phyloP scores from a whole-genome alignment of 2,329 filamentous ascomycete species.

The Venturiaceae sp. region DNA sequence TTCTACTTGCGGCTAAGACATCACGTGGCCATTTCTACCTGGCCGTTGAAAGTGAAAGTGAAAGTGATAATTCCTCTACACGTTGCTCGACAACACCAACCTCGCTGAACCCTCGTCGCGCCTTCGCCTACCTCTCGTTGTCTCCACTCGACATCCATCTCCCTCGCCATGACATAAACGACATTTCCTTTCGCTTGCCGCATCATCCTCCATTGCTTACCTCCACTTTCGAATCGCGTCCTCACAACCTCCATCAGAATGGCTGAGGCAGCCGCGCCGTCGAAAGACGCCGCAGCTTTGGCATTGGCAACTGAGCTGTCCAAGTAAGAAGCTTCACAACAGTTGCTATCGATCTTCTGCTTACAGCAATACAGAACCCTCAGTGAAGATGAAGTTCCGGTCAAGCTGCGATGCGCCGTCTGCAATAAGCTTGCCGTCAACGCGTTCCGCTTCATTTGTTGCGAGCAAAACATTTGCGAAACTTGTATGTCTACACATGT shows the following conservation, averaged over 20 bases:
- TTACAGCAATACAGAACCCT: constrained; percentile 50
- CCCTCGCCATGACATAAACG: neutral
- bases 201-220: neutral
- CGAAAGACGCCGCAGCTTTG: neutral
- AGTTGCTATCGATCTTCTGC: neutral
- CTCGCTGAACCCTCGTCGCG: neutral
- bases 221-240: neutral
- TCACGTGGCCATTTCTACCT: no score
- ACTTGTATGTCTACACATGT: constrained; percentile 57
- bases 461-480: constrained; percentile 90
- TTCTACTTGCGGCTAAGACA: neutral
- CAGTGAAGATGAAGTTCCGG: constrained; percentile 77
- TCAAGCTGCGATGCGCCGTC: constrained; percentile 87
- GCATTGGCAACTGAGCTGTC: neutral
- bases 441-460: constrained; percentile 85
- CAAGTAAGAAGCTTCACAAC: neutral
- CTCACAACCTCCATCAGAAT: neutral
- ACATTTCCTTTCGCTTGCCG: neutral
- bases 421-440: constrained; percentile 88
- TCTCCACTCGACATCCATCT: neutral
- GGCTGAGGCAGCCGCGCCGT: neutral
- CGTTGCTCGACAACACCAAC: no score
- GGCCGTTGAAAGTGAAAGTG: no score
- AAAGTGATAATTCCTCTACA: no score
- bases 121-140: neutral